Evolutionary conservation across 305 asterid genomes (phyloP), one percentile per base, ranked within the genome.

Genomic region (Euphrasia arctica): DNA sequence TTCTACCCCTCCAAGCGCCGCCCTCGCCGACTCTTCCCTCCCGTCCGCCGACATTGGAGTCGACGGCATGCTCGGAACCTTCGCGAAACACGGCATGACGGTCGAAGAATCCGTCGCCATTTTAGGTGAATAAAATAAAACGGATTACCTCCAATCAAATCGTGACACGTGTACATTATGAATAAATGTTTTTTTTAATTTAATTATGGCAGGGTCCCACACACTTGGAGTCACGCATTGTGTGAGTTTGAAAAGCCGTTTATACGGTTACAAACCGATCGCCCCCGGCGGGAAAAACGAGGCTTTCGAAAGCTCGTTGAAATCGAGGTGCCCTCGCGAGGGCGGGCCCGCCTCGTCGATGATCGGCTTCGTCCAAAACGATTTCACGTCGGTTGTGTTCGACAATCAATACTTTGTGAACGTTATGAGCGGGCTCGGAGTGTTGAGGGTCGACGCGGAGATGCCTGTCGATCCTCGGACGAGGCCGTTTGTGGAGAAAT

Each of bases 21-120:
- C n/a, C 2, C 12, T 54, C 12, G 74, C 77, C 0, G 78, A 73
- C 34, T 48, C 64, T 55, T 72, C 59, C 4, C 71, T 80, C 15
- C 85, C 85, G 2, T 34, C 65, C 7, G 39, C 72, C 5, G 63
- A 72, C 25, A 22, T 65, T 0, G 82, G 75, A 28, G 63, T 80
- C 41, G 81, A 77, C 14, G 70, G 12, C 32, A 36, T 68, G 61
- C 75, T 80, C 25, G 22, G 18, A 4, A 71, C 78, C 4, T 76
- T 80, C n/a, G 52, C 36, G 2, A 32, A 65, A 11, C 73, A 63
- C 43, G 84, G 86, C 39, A 68, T 78, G 76, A 71, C 77, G 0
- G 29, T 72, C 4, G 82, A 74, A 74, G 86, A 78, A 67, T 66
- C 84, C 8, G 82, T 83, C 27, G 82, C 82, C 72, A 75, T 77